Evolutionary conservation across 1,139 yeast species (phyloP), one percentile per base, ranked within the genome.

Genomic region (Scheffersomyces cryptocercus): DNA sequence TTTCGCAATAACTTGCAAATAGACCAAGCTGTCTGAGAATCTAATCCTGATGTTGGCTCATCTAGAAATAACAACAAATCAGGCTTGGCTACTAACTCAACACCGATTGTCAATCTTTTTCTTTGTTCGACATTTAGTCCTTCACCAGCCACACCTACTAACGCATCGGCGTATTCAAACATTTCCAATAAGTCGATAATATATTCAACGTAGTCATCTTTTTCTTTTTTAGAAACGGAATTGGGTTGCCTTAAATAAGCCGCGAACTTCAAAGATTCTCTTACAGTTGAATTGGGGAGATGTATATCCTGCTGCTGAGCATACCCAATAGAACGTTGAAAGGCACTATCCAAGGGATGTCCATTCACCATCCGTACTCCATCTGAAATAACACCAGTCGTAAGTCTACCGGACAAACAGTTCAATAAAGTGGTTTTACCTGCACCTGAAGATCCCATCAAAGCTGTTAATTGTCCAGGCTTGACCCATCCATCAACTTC

Each of bases 391-490:
- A 56, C 59, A 52, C 73, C 73, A 38, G 63, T 42, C 28, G 70
- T 67, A 29, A 67, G 57, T 51, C 73, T 60, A 39, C 64, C 68
- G 24, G 68, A 61, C 49, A 65, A 59, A 49, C 62, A 56, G 50
- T 65, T 65, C 55, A 65, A 62, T 45, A 65, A 58, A 1, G 68
- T 65, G 34, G 70, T 65, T 47, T 64, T 65, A 53, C 70, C 70
- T 32, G 70, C 70, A 54, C 70, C 70, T 15, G 68, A 62, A 20
- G 67, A 64, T 37, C 70, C 61, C 61, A 57, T 57, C 45, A 67
- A 58, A 13, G 70, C 70, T 28, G 70, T 66, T 44, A 66, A 55
- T 48, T 65, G 65, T 40, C 71, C 71, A 10, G 91, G 91, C 58
- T 84, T 83, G 38, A 87, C 93, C 64, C 64, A 60, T 34, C 55